Base-by-base conservation (phyloP, 495 filamentous ascomycete genomes). In the Ramalina peruviana region DNA sequence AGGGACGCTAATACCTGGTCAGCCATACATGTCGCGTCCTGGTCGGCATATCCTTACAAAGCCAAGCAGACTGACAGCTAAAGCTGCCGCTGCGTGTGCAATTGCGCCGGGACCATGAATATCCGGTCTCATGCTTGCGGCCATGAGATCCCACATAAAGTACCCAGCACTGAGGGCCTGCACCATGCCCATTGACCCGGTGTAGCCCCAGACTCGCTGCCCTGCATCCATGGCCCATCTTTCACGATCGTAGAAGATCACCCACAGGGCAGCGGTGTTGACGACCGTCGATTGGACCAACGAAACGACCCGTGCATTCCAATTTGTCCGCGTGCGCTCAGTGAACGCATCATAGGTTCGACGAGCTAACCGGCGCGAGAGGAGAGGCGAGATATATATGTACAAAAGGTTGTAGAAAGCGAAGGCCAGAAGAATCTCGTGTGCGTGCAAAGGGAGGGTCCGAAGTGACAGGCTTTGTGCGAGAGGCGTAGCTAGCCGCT, bases 221-320 rank as follows among this genome's bases (percentile, higher is more conserved):
- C 76, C 67, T 60, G 72, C 72, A 51, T 75, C 72, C 82, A 92
- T 89, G 36, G 63, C 66, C 54, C 65, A 71, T 46, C 93, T 75
- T 67, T 95, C 86, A 33, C 80, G 65, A 64, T 97, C 92, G 40
- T 55, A 60, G 54, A 69, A 81, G 67, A 95, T 94, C 42, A 89
- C 79, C 79, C 82, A 95, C 36, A 99, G 63, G 15, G 87, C 86
- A 38, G 85, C 64, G 37, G 53, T 62, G 61, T 82, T 87, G 70
- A 99, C 86, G 36, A 88, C 70, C 33, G 73, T 69, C 58, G 81
- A 85, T 71, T 99, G 92, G 16, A 88, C 69, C 19, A 99, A 69
- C 16, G 88, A 94, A n/a, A 97, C 92, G 56, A 94, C 81, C 62
- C 95, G 92, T 23, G 94, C 82, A 66, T 99, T 82, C 92, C 92